Percentiles rank a stretch among this genome's conserved stretches.
Evolutionary conservation across 768 basidiomycete species (phyloP).

Genomic region (Leccinum variicolor): DNA sequence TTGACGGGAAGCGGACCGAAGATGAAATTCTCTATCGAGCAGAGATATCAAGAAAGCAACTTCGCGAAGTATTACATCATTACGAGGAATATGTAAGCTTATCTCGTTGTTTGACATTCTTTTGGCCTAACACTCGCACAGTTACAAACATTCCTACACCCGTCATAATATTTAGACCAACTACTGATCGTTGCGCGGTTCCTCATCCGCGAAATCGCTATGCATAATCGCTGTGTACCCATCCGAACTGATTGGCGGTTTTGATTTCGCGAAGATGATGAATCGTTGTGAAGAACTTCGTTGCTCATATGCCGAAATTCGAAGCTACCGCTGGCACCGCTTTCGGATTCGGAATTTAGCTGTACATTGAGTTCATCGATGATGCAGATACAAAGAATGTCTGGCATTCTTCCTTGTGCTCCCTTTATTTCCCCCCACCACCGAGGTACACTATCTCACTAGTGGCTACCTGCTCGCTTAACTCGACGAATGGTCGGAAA

Average conservation of each 20-base stretch:
- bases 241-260: neutral
- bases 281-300: too few relatives aligned
- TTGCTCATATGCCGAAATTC: too few relatives aligned
- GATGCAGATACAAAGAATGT: too few relatives aligned
- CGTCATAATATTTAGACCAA: slow-evolving; percentile 22
- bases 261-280: too few relatives aligned
- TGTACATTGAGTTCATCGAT: too few relatives aligned
- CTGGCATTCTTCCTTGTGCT: too few relatives aligned
- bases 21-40: slow-evolving; percentile 93
- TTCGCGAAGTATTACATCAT: slow-evolving; percentile 78
- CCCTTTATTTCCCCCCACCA: too few relatives aligned
- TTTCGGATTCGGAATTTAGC: too few relatives aligned
- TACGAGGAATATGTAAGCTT: slow-evolving; percentile 85
- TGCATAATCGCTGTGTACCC: neutral
- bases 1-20: slow-evolving; percentile 88
- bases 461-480: too few relatives aligned
- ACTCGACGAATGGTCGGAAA: too few relatives aligned
- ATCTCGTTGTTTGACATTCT: neutral
- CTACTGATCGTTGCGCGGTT: neutral
- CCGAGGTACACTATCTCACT: too few relatives aligned
- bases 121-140: slow-evolving; percentile 14
- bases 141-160: slow-evolving; percentile 47
- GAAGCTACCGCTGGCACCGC: too few relatives aligned
- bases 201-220: neutral
- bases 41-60: slow-evolving; percentile 77